Percentiles rank a stretch among this genome's conserved stretches.
phyloP scores from a whole-genome alignment of 345 rosid species.

The Eucalyptus erythrocorys region DNA sequence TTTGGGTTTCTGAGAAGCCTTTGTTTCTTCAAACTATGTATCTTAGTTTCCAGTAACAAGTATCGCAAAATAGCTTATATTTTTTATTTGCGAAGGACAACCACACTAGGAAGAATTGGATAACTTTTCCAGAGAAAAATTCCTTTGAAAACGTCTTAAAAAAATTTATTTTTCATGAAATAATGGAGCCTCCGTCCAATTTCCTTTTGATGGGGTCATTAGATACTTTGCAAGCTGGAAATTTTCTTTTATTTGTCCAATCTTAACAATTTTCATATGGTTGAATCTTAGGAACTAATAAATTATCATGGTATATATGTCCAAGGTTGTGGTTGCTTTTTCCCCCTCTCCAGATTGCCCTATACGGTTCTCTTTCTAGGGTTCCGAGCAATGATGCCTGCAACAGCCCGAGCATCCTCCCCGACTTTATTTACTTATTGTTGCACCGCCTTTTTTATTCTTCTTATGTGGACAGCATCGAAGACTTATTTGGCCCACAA shows the following conservation, averaged over 20 bases:
- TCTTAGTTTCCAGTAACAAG: not conserved
- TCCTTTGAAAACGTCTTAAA: not conserved
- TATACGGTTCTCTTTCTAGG: not conserved
- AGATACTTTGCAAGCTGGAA: not conserved
- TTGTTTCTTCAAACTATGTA: not conserved
- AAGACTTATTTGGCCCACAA: not conserved
- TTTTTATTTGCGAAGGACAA: not conserved
- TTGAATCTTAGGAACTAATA: not conserved
- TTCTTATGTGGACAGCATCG: not conserved
- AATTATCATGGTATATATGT: not conserved
- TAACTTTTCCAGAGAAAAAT: not conserved
- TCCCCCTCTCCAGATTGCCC: not conserved
- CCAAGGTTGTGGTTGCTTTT: not conserved
- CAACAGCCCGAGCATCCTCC: not conserved
- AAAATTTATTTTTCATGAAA: not conserved
- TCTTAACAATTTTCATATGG: not conserved
- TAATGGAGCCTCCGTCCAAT: not conserved
- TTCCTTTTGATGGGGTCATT: not conserved
- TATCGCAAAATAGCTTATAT: not conserved
- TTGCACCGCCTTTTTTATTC: not conserved
- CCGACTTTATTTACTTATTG: not conserved
- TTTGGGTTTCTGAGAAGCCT: not conserved
- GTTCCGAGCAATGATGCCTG: conserved; percentile 15
- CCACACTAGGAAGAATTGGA: not conserved
- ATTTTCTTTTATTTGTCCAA: not conserved